Base-by-base conservation (phyloP, 192 early-diverging fungal species). In the Chytriomyces sp. region DNA sequence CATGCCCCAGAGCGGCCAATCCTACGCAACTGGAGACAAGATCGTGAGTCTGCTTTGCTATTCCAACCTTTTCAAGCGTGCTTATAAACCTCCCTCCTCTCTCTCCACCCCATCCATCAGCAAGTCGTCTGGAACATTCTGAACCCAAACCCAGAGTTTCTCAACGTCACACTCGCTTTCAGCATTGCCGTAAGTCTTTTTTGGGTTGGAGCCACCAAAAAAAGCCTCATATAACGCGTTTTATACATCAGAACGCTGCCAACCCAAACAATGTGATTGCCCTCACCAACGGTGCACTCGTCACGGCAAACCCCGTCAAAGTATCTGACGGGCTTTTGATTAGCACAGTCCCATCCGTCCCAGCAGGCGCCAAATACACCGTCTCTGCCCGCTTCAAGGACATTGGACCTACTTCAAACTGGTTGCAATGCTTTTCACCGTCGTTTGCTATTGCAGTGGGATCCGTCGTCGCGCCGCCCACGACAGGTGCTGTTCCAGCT, bases 181-280 rank as follows among this genome's bases (percentile, higher is more conserved):
- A 20, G n/a, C 9, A 49, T 71, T 50, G 69, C 47, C 45, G 69
- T 71, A 57, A 71, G 69, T 59, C 18, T 5, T n/a, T 47, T 47
- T 69, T 35, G 35, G n/a, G n/a, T n/a, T n/a, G n/a, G n/a, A n/a
- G n/a, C n/a, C n/a, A n/a, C n/a, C n/a, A n/a, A n/a, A n/a, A n/a
- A n/a, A n/a, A n/a, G n/a, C n/a, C n/a, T n/a, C n/a, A n/a, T n/a
- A n/a, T n/a, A n/a, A n/a, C n/a, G n/a, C 20, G 20, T 9, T 67
- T 18, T 45, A 20, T 3, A 20, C 26, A 9, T 6, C 28, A 71
- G 69, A 50, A 71, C 43, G 69, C 69, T 59, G 20, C 69, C 23
- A 59, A 57, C 50, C 50, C 69, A 16, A 71, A 50, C 1, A 57
- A 71, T 50, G 69, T 57, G 20, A 18, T 64, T 18, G 28, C 46